Conservation (phyloP, 805 yeast species). For the Candida boleticola region DNA sequence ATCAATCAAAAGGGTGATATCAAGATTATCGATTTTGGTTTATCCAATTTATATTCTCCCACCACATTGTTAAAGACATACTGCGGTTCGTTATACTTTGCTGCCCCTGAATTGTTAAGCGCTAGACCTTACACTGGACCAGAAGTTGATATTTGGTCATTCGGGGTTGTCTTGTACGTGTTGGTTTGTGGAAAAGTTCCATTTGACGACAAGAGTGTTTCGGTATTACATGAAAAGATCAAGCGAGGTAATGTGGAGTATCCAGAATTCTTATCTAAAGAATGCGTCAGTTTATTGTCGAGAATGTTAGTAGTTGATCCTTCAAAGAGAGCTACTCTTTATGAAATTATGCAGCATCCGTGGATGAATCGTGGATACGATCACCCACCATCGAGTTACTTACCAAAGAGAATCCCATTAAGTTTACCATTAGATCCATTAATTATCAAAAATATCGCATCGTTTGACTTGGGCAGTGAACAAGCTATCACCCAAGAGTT, state of each 20-base stretch:
- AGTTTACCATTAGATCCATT: constrained; percentile 62
- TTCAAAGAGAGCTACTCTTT: constrained; percentile 68
- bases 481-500: constrained; percentile 57
- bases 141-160: constrained; percentile 97
- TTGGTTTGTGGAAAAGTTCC: constrained; percentile 98
- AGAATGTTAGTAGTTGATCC: constrained; percentile 94
- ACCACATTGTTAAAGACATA: constrained; percentile 79
- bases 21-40: constrained; percentile 94
- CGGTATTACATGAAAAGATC: constrained; percentile 89
- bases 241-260: constrained; percentile 90
- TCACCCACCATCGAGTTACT: constrained; percentile 60
- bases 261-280: constrained; percentile 76
- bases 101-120: constrained; percentile 93
- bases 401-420: constrained; percentile 80
- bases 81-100: constrained; percentile 96
- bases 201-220: constrained; percentile 91
- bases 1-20: constrained; percentile 91
- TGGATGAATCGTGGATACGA: constrained; percentile 95
- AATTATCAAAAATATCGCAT: constrained; percentile 72
- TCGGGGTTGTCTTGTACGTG: constrained; percentile 94
- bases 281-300: constrained; percentile 74
- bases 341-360: constrained; percentile 82
- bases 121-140: constrained; percentile 95
- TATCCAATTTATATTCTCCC: constrained; percentile 80
- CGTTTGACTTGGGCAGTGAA: constrained; percentile 74